Percentiles rank a stretch among this genome's conserved stretches.
Conservation (phyloP, 208 protist genomes). For the Balamuthia mandrillaris region DNA sequence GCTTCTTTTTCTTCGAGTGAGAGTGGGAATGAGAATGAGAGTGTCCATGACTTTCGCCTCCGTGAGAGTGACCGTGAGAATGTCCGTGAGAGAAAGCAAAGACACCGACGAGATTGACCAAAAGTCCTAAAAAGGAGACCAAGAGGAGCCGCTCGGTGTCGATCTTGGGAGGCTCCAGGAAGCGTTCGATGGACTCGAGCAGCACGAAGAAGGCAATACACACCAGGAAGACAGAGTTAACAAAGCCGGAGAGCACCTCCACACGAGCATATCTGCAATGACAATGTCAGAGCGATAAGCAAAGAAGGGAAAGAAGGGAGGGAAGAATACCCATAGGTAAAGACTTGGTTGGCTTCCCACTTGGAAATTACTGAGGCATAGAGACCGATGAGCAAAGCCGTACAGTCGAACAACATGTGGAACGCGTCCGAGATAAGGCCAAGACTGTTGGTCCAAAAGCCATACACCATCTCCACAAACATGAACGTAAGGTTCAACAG, state of each 20-base stretch:
- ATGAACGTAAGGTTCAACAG: slow-evolving; percentile 69
- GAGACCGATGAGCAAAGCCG: slow-evolving; percentile 88
- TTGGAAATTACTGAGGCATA: slow-evolving; percentile 83
- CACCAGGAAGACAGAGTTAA: slow-evolving; percentile 75
- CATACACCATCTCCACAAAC: slow-evolving; percentile 74
- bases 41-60: slow-evolving; percentile 4
- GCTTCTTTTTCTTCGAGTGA: background rate
- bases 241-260: slow-evolving; percentile 73
- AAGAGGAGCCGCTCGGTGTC: slow-evolving; percentile 59
- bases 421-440: slow-evolving; percentile 92
- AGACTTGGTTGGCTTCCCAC: slow-evolving; percentile 71
- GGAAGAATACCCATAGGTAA: slow-evolving; percentile 71
- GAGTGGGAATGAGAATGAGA: background rate
- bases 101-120: slow-evolving; percentile 68
- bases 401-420: slow-evolving; percentile 95
- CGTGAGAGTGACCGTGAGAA: slow-evolving; percentile 46
- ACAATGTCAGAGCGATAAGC: background rate
- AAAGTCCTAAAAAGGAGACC: slow-evolving; percentile 52
- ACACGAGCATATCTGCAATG: slow-evolving; percentile 64
- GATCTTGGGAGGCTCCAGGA: slow-evolving; percentile 45
- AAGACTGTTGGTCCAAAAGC: slow-evolving; percentile 76
- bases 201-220: slow-evolving; percentile 72
- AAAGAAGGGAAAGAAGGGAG: background rate
- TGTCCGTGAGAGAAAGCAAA: slow-evolving; percentile 63
- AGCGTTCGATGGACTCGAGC: slow-evolving; percentile 66